Evolutionary conservation across 352 stramenopile species (phyloP).

Genomic region (Phytophthora meadii): DNA sequence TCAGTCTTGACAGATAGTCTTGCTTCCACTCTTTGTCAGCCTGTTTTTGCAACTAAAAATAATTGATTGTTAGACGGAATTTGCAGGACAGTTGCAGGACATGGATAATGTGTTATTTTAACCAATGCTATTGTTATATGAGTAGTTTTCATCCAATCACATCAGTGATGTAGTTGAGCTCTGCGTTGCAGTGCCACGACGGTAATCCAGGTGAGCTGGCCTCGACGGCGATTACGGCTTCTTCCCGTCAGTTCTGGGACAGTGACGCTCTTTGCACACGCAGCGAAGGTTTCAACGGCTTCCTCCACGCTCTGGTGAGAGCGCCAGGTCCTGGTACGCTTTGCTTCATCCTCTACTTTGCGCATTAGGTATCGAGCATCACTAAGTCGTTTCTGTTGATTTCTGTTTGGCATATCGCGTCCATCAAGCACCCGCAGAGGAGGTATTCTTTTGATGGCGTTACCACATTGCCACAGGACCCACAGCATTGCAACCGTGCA

Average conservation of each 20-base stretch:
- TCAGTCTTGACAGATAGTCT: no score
- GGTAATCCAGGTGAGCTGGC: slow-evolving; percentile 4
- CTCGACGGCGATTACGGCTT: neutral
- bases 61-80: no score
- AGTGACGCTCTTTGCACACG: neutral
- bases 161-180: neutral
- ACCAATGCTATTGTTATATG: neutral
- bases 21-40: no score
- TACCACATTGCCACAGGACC: no score
- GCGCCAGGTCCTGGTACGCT: neutral
- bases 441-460: no score
- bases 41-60: no score
- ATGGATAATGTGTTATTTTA: neutral
- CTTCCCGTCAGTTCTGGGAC: neutral
- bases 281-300: slow-evolving; percentile 1
- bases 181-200: slow-evolving; percentile 8
- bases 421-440: no score
- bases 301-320: slow-evolving; percentile 5
- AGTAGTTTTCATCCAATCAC: slow-evolving; percentile 4
- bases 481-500: no score
- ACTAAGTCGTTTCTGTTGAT: slow-evolving; percentile 16
- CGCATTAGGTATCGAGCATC: slow-evolving; percentile 14
- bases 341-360: slow-evolving; percentile 10
- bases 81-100: no score
- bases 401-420: slow-evolving; percentile 14